phyloP scores from a whole-genome alignment of 345 rosid genomes.

The Microthlaspi erraticum region DNA sequence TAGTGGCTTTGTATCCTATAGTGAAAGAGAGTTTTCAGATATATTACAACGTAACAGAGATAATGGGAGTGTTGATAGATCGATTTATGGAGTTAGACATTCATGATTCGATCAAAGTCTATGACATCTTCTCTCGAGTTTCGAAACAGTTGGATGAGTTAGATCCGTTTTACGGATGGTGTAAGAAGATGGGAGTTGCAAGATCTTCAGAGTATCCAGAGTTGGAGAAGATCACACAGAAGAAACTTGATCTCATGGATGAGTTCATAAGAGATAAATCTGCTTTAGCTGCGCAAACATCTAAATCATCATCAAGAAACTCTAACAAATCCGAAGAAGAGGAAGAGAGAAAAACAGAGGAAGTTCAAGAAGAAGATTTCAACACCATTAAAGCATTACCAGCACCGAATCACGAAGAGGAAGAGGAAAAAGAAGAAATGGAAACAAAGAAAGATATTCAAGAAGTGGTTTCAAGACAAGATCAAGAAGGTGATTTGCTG shows the following conservation, averaged over 20 bases:
- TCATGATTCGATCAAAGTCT: conserved; percentile 62
- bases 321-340: conserved; percentile 29
- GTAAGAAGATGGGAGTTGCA: conserved; percentile 66
- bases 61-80: conserved; percentile 61
- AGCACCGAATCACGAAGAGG: conserved; percentile 46
- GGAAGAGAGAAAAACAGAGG: conserved; percentile 33
- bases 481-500: conserved; percentile 63
- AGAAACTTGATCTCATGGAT: conserved; percentile 79
- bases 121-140: conserved; percentile 62
- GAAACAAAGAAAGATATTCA: conserved; percentile 26
- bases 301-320: conserved; percentile 22
- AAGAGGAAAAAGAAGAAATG: conserved; percentile 11
- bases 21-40: conserved; percentile 82
- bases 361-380: conserved; percentile 48
- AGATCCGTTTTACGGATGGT: conserved; percentile 69
- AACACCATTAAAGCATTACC: conserved; percentile 62
- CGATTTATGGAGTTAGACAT: conserved; percentile 76
- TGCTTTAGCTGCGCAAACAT: conserved; percentile 49
- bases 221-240: conserved; percentile 70
- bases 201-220: conserved; percentile 84
- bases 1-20: conserved; percentile 67
- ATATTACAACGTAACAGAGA: conserved; percentile 65
- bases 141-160: conserved; percentile 73
- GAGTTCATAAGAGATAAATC: conserved; percentile 76
- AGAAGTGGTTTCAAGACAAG: conserved; percentile 28